Base-by-base conservation (phyloP, 2,329 filamentous ascomycete species). In the Colletotrichum lini region DNA sequence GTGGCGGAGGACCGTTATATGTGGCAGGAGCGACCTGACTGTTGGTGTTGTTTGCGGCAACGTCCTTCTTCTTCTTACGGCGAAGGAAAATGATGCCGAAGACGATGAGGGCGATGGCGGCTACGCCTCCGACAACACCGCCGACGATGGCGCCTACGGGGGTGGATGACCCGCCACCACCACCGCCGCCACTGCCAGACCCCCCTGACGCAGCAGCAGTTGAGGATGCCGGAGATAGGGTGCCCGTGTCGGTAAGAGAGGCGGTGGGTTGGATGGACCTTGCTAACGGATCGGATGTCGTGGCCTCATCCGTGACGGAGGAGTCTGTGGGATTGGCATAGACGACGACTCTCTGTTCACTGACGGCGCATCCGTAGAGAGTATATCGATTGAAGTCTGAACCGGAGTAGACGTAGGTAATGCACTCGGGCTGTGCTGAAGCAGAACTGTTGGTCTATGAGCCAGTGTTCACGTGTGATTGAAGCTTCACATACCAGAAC, bases 121-220 rank as follows among this genome's bases (percentile, higher is more conserved):
- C 65, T 6, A 83, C 72, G 50, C 82, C 81, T n/a, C 81, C 82
- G 3, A 83, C 79, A 12, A 81, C 80, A 53, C 80, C 81, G 38
- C 82, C 82, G 2, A 82, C 81, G 49, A 83, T 83, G 66, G 80
- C 75, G 7, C 81, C 82, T 18, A 80, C 72, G 3, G 78, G 79
- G 1, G 76, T 77, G 12, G 70, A 65, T 21, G 65, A 69, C 10
- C 74, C 73, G 59, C 81, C 81, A 23, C 81, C 81, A 3, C 82
- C 79, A 8, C 80, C 30, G 23, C 50, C 23, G 23, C 49, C 6
- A 6, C 80, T 10, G 44, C 79, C 79, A n/a, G 80, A 80, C 2
- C 80, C 79, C 49, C 82, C 81, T 63, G 79, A 74, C 5, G 80
- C 80, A 26, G 80, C 80, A 23, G 79, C 71, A 16, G 54, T 52